Evolutionary conservation across 441 rosid species (phyloP).

Genomic region (Pelargonium myrrhifolium): DNA sequence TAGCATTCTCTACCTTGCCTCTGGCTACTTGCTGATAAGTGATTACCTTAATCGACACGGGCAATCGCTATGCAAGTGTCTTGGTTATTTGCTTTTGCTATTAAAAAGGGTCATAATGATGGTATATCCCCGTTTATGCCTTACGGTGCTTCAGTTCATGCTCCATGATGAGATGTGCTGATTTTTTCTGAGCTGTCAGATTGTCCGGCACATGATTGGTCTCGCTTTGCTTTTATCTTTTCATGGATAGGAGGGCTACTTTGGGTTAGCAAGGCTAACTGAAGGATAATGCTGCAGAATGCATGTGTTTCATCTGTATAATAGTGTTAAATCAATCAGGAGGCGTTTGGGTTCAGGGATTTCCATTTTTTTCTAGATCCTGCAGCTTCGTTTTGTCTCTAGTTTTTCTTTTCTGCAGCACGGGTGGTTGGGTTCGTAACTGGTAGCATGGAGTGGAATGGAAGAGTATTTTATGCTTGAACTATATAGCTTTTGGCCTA

Average conservation of each 20-base stretch:
- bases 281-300: neutral
- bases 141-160: neutral
- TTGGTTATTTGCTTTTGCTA: slow-evolving; percentile 8
- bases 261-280: neutral
- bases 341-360: neutral
- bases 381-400: neutral
- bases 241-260: neutral
- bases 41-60: slow-evolving; percentile 5
- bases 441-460: neutral
- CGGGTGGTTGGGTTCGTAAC: neutral
- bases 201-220: neutral
- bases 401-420: neutral
- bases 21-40: slow-evolving; percentile 15
- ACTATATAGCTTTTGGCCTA: neutral
- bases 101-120: neutral
- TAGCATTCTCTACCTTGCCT: neutral
- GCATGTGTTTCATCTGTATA: neutral
- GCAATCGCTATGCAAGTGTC: slow-evolving; percentile 1
- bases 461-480: neutral
- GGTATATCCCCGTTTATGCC: neutral
- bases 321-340: neutral
- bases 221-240: neutral
- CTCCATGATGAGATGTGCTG: neutral
- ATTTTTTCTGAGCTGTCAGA: neutral
- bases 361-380: neutral